Evolutionary conservation across 1,139 yeast genomes (phyloP).

Genomic region (Yamadazyma triangularis): DNA sequence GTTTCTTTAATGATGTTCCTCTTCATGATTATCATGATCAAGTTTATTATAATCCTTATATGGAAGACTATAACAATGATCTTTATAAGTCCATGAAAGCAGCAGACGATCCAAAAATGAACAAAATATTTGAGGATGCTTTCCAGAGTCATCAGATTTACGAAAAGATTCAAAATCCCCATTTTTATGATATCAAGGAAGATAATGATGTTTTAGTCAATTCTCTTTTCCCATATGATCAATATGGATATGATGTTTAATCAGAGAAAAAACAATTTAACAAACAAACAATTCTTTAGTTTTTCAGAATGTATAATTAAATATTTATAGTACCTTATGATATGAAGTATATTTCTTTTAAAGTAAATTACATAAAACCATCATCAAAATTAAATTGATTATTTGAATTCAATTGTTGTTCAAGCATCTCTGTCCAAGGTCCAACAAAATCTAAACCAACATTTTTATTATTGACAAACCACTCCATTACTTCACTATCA

Average conservation of each 20-base stretch:
- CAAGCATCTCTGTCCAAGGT: constrained; percentile 84
- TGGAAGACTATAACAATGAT: constrained; percentile 3
- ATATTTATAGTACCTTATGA: too few species aligned
- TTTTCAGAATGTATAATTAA: too few species aligned
- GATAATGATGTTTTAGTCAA: too few species aligned
- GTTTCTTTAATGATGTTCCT: background rate
- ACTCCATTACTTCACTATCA: constrained; percentile 62
- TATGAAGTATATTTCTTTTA: background rate
- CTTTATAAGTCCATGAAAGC: background rate
- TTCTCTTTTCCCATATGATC: too few species aligned
- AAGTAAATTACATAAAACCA: constrained; percentile 5
- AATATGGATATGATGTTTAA: too few species aligned
- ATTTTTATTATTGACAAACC: constrained; percentile 62
- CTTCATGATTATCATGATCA: constrained; percentile 6
- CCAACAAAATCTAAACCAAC: constrained; percentile 85
- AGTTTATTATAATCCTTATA: constrained; percentile 12
- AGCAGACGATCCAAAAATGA: too few species aligned
- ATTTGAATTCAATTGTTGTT: constrained; percentile 47
- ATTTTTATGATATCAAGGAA: too few species aligned
- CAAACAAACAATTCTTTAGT: too few species aligned
- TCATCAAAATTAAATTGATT: constrained; percentile 32
- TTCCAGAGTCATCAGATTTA: too few species aligned
- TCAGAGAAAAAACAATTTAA: too few species aligned
- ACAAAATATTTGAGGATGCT: too few species aligned
- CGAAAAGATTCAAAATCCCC: too few species aligned